Base-by-base conservation (phyloP, 2,329 filamentous ascomycete species). In the Pochonia chlamydosporia region DNA sequence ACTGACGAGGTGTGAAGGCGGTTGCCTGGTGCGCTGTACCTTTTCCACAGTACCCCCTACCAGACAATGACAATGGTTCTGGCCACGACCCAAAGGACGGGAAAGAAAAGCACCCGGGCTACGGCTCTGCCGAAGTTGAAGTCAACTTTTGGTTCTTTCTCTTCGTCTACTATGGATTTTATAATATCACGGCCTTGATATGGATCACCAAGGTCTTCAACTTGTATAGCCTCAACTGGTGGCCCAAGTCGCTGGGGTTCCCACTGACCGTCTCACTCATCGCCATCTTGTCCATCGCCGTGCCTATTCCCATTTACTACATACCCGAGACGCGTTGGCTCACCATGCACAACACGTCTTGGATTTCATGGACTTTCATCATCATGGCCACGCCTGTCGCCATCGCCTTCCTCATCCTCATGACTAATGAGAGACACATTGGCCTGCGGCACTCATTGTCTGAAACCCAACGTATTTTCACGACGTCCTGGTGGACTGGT, bases 191-290 rank as follows among this genome's bases (percentile, higher is more conserved):
- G 4, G 82, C 82, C 3, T 65, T 86, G 55, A 76, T 84, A 51
- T 86, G 82, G 81, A 84, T 86, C 59, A 86, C 82, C 41, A 85
- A 85, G 58, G 75, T 85, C 5, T 86, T 86, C 62, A 86, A 86
- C 56, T 71, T 86, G 20, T 86, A 86, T 69, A 81, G 77, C 51
- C 68, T 86, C 48, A 86, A 86, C 64, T 86, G 82, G 82, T 86
- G 82, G 82, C 82, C 82, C 7, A 69, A 78, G 47, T 75, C 75
- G 6, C 67, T 85, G 6, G 82, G 82, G 1, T 85, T 85, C 51
- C 79, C 81, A 0, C 55, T 80, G n/a, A 85, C 82, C 14, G 71
- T 85, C 43, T 75, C 76, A 4, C 64, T 81, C 35, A 82, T 85
- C 51, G 80, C 78, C 40, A 64, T 78, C 13, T 54, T 83, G n/a